Conservation (phyloP, 768 basidiomycete species). For the Agrocybe chaxingu region DNA sequence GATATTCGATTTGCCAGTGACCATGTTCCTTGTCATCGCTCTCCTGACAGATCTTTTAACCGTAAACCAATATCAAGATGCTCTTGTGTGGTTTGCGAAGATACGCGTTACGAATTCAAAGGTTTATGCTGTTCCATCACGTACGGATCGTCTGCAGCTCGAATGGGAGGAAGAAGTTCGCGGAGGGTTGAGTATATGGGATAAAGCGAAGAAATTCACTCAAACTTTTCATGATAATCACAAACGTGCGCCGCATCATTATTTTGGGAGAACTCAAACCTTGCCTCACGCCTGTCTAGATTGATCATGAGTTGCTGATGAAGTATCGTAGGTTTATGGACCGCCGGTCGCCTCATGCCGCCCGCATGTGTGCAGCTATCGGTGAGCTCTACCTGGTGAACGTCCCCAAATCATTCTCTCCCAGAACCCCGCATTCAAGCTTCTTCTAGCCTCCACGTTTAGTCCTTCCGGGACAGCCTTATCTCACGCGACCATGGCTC, state of each 20-base stretch:
- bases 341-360: too few species aligned
- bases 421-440: too few species aligned
- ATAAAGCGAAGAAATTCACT: constrained; percentile 16
- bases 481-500: too few species aligned
- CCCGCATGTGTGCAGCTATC: too few species aligned
- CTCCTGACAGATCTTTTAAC: constrained; percentile 12
- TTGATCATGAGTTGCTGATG: too few species aligned
- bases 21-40: constrained; percentile 16
- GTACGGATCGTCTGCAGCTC: constrained; percentile 6
- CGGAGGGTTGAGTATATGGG: constrained; percentile 22
- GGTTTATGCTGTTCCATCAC: constrained; percentile 11
- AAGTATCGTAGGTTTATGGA: too few species aligned
- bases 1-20: constrained; percentile 9
- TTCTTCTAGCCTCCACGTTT: too few species aligned
- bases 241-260: neutral
- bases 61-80: constrained; percentile 2
- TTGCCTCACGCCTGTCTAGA: too few species aligned
- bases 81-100: constrained; percentile 13
- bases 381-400: too few species aligned
- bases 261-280: too few species aligned
- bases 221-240: neutral
- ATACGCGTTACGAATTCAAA: constrained; percentile 3
- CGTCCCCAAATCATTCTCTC: too few species aligned
- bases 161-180: constrained; percentile 27
- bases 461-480: too few species aligned